A percentile compares a stretch with the other conserved stretches of the same genome.
Evolutionary conservation across 805 yeast species (phyloP).

Genomic region (Ogataea populi-albae): DNA sequence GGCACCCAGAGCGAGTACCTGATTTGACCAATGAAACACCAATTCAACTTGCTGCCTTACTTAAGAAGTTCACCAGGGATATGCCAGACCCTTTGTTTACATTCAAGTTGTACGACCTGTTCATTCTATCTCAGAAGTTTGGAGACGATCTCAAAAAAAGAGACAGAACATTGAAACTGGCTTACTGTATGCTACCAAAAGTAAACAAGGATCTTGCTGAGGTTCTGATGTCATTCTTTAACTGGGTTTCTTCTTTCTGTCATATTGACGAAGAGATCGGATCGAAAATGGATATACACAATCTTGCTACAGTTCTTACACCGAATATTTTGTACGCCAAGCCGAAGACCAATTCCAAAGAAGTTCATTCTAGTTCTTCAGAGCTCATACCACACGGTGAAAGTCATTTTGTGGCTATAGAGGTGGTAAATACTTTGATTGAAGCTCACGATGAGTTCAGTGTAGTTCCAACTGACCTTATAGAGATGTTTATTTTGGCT

Average conservation of each 20-base stretch:
- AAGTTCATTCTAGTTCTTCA: slow-evolving; percentile 18
- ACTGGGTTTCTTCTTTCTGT: slow-evolving; percentile 95
- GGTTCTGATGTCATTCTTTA: slow-evolving; percentile 78
- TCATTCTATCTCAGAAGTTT: slow-evolving; percentile 67
- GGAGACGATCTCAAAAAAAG: slow-evolving; percentile 41
- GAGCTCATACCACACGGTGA: slow-evolving; percentile 47
- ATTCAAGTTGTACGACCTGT: slow-evolving; percentile 66
- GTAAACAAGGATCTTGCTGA: slow-evolving; percentile 82
- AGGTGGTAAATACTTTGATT: slow-evolving; percentile 80
- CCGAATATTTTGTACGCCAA: slow-evolving; percentile 80
- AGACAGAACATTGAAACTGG: slow-evolving; percentile 55
- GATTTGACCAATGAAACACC: slow-evolving; percentile 72
- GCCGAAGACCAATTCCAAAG: slow-evolving; percentile 32
- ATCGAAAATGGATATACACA: slow-evolving; percentile 94
- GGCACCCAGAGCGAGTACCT: slow-evolving; percentile 67
- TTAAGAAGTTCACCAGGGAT: slow-evolving; percentile 89
- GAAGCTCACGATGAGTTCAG: slow-evolving; percentile 77
- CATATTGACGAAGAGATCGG: slow-evolving; percentile 87
- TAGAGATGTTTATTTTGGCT: slow-evolving; percentile 46
- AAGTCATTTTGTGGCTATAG: slow-evolving; percentile 83
- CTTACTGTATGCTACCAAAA: slow-evolving; percentile 76
- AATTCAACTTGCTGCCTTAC: slow-evolving; percentile 86
- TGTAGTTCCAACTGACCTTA: slow-evolving; percentile 66
- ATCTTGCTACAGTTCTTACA: slow-evolving; percentile 90
- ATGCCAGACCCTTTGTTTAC: slow-evolving; percentile 90